Conservation (phyloP, 2,329 filamentous ascomycete species). For the Exophiala xenobiotica region DNA sequence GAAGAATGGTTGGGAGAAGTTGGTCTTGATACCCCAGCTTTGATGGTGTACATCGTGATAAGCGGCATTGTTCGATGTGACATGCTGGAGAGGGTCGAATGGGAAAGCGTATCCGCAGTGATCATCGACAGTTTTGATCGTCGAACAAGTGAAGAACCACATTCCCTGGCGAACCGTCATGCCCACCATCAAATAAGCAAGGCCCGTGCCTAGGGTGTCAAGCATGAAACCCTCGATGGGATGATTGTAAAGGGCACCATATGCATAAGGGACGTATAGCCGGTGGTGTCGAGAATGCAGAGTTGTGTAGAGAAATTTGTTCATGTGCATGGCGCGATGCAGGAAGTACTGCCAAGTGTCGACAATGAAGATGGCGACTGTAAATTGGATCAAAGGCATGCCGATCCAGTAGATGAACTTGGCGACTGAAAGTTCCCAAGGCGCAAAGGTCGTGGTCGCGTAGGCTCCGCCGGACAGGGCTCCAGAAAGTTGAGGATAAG, state of each 20-base stretch:
- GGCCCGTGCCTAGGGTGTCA: slow-evolving; percentile 81
- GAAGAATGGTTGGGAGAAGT: slow-evolving; percentile 61
- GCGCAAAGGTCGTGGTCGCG: slow-evolving; percentile 69
- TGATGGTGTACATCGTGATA: slow-evolving; percentile 99
- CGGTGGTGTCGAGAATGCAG: slow-evolving; percentile 96
- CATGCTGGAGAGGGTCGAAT: slow-evolving; percentile 87
- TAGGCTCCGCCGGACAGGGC: slow-evolving; percentile 79
- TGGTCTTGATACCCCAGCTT: slow-evolving; percentile 91
- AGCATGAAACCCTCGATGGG: slow-evolving; percentile 90
- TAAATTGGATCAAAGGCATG: slow-evolving; percentile 76
- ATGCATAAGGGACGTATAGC: slow-evolving; percentile 95
- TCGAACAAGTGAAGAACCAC: slow-evolving; percentile 83
- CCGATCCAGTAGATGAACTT: slow-evolving; percentile 75
- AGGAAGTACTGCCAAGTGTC: slow-evolving; percentile 99
- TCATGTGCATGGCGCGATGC: slow-evolving; percentile 94
- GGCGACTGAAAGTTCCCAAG: slow-evolving; percentile 76
- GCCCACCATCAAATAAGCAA: slow-evolving; percentile 76
- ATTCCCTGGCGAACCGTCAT: slow-evolving; percentile 87
- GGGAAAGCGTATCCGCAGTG: slow-evolving; percentile 96
- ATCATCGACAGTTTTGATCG: slow-evolving; percentile 95
- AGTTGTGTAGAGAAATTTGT: slow-evolving; percentile 80
- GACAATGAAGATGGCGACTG: slow-evolving; percentile 70
- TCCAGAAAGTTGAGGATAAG: slow-evolving; percentile 72
- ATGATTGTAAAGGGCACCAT: slow-evolving; percentile 95
- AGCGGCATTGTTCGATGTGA: slow-evolving; percentile 91